Conservation (phyloP, 179 eudicot species). For the Beta lomatogona region DNA sequence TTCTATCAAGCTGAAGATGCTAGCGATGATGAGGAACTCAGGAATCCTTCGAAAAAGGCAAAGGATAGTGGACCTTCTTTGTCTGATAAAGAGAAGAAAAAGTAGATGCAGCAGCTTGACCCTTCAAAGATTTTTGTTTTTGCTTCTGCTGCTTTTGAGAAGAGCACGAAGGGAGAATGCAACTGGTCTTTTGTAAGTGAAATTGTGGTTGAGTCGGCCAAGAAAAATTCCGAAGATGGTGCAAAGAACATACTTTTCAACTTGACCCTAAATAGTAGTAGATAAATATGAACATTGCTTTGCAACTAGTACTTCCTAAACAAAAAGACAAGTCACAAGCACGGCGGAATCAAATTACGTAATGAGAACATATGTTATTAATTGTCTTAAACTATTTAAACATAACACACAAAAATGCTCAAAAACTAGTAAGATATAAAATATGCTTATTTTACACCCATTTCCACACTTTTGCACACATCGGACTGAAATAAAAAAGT, state of each 20-base stretch:
- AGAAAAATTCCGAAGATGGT: slow-evolving; percentile 21
- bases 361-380: no score
- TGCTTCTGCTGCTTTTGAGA: slow-evolving; percentile 21
- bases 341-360: no score
- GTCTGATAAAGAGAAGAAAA: slow-evolving; percentile 16
- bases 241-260: no score
- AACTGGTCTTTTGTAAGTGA: slow-evolving; percentile 19
- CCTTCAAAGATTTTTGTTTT: slow-evolving; percentile 26
- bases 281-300: no score
- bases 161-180: slow-evolving; percentile 28
- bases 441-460: background rate
- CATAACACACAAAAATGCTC: no score
- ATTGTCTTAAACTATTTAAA: no score
- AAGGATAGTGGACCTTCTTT: slow-evolving; percentile 30
- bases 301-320: no score
- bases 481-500: background rate
- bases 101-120: slow-evolving; percentile 25
- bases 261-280: no score
- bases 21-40: slow-evolving; percentile 39
- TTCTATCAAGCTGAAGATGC: slow-evolving; percentile 36
- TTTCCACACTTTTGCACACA: slow-evolving; percentile 4
- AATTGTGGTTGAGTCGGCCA: slow-evolving; percentile 17
- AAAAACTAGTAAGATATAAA: background rate
- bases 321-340: no score
- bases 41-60: slow-evolving; percentile 36